phyloP scores from a whole-genome alignment of 108 stramenopile species.

The Mediolabrus comicus region DNA sequence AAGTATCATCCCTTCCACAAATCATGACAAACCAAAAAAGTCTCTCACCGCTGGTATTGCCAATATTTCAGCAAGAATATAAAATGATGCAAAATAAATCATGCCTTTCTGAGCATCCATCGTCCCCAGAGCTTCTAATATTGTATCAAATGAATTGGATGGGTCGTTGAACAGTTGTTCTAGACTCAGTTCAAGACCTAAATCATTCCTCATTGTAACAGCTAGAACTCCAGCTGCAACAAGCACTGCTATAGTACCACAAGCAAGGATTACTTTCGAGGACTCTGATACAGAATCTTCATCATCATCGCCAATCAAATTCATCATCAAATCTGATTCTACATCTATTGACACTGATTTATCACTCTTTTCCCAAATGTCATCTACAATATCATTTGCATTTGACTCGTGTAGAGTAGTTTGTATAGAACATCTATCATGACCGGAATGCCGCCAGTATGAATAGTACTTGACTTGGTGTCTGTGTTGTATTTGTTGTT shows the following conservation, averaged over 20 bases:
- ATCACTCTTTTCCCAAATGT: neutral
- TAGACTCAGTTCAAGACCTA: slow-evolving; percentile 35
- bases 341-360: neutral
- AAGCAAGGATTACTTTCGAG: slow-evolving; percentile 14
- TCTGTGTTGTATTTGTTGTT: neutral
- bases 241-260: slow-evolving; percentile 15
- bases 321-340: neutral
- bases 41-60: slow-evolving; percentile 71
- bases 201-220: slow-evolving; percentile 22
- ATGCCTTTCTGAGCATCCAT: slow-evolving; percentile 28
- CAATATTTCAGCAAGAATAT: slow-evolving; percentile 76
- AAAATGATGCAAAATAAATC: slow-evolving; percentile 36
- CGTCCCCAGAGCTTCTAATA: slow-evolving; percentile 25
- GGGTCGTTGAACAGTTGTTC: slow-evolving; percentile 36
- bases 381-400: neutral
- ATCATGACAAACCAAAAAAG: no score
- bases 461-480: neutral
- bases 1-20: neutral
- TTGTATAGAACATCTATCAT: neutral
- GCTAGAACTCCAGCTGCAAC: slow-evolving; percentile 23
- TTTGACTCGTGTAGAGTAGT: neutral
- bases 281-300: neutral
- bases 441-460: neutral
- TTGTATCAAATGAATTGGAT: slow-evolving; percentile 25
- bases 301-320: neutral